Evolutionary conservation across 352 stramenopile species (phyloP), one percentile per base, ranked within the genome.

Genomic region (Aphanomyces invadans): DNA sequence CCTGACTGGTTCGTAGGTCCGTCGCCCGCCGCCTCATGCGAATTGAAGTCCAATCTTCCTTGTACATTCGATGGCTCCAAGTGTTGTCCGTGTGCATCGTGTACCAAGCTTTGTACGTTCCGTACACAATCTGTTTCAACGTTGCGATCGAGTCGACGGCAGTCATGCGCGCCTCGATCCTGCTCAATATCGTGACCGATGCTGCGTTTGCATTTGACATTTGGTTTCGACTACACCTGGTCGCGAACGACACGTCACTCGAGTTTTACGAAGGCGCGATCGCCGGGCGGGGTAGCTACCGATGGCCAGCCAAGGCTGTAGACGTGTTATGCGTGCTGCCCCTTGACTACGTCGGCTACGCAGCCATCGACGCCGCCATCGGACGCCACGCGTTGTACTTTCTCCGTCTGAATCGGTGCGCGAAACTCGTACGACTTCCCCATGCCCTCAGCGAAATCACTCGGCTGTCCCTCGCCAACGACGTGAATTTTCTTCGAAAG

Each of bases 51-150:
- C 54, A 70, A n/a, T 57, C 59, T 15, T n/a, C 45, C 28, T n/a
- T 70, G 9, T 65, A 70, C 36, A 38, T 28, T 11, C 52, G 28
- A 2, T 68, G 39, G n/a, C 28, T 62, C 7, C 26, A 42, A 21
- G n/a, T 62, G 4, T n/a, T 68, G 3, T 59, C n/a, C 10, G 17
- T 15, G 9, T 53, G n/a, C 26, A 62, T 62, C 51, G 28, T 78
- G 26, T 90, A 90, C 70, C 59, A 81, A 23, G 71, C 82, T 31
- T 15, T 79, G n/a, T 85, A 72, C 15, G 62, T 90, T 4, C 81
- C 80, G 15, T 70, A 57, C 49, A 29, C 12, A 26, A 29, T 38
- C 25, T 57, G 49, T 26, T 57, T 57, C 1, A n/a, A 32, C 25
- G 29, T 39, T 7, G 49, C 36, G 11, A n/a, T 57, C 5, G 29